Evolutionary conservation across 176 grass and related monocot genomes (phyloP).

Genomic region (Olyra latifolia): DNA sequence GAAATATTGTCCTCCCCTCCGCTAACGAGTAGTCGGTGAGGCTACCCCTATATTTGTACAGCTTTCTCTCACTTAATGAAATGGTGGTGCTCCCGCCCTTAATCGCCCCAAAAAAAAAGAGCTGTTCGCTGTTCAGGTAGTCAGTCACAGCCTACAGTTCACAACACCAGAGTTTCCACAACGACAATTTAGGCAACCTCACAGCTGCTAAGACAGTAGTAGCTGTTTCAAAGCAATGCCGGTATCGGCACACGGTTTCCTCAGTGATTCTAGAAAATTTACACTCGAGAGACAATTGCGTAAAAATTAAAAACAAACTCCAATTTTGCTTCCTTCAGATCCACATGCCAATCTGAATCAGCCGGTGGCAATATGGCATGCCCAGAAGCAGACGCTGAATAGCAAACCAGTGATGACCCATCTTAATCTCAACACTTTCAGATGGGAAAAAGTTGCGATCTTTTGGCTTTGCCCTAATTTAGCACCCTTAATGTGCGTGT

Average conservation of each 20-base stretch:
- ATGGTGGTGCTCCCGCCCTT: too few relatives aligned
- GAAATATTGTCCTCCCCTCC: too few relatives aligned
- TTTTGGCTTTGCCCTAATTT: neutral
- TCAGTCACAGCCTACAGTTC: neutral
- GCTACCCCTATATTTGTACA: too few relatives aligned
- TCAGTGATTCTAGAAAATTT: neutral
- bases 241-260: neutral
- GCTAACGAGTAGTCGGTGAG: too few relatives aligned
- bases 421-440: neutral
- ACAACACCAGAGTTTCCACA: neutral
- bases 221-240: neutral
- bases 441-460: neutral
- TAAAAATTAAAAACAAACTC: neutral
- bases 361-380: neutral
- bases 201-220: neutral
- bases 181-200: neutral
- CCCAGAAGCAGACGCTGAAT: conserved; percentile 1
- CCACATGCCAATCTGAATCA: neutral
- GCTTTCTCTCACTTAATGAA: too few relatives aligned
- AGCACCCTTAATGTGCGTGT: neutral
- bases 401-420: neutral
- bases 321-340: neutral
- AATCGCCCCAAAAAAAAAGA: too few relatives aligned
- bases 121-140: neutral
- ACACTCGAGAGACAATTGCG: too few relatives aligned